Conservation (phyloP, 768 basidiomycete species). For the Rhizopogon vulgaris region DNA sequence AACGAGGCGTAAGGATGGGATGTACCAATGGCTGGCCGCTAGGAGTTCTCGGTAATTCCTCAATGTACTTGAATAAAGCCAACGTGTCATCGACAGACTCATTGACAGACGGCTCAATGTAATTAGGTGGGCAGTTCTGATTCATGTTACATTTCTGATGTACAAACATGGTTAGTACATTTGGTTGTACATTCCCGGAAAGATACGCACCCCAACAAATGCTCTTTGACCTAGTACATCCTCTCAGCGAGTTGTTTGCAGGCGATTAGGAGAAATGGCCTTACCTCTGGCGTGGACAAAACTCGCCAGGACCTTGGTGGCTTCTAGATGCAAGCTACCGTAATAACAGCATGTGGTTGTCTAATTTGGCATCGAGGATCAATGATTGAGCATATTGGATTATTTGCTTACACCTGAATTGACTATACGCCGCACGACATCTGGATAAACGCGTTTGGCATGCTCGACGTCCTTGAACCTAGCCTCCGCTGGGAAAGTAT, state of each 20-base stretch:
- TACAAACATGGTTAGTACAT: background rate
- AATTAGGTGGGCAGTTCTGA: conserved; percentile 68
- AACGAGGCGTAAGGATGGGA: conserved; percentile 92
- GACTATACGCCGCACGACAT: conserved; percentile 67
- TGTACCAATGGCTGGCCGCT: conserved; percentile 60
- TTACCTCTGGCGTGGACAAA: conserved; percentile 57
- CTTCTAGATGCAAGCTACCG: conserved; percentile 72
- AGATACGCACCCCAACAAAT: conserved; percentile 67
- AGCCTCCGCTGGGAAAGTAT: conserved; percentile 87
- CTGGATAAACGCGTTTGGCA: conserved; percentile 61
- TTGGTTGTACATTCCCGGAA: background rate
- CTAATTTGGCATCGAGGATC: conserved; percentile 32
- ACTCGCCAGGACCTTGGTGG: conserved; percentile 77
- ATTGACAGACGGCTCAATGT: conserved; percentile 57
- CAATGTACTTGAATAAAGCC: conserved; percentile 65
- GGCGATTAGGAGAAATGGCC: conserved; percentile 8
- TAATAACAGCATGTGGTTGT: conserved; percentile 95
- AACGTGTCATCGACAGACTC: conserved; percentile 58
- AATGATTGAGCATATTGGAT: conserved; percentile 1
- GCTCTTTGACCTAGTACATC: conserved; percentile 64
- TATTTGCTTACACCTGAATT: conserved; percentile 61
- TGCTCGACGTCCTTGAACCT: conserved; percentile 66
- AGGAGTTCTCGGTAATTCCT: conserved; percentile 37
- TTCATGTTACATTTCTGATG: conserved; percentile 30
- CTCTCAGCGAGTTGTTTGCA: conserved; percentile 6